Percentiles rank a stretch among this genome's conserved stretches.
phyloP scores from a whole-genome alignment of 768 basidiomycete genomes.

The Termitomyces sp. region DNA sequence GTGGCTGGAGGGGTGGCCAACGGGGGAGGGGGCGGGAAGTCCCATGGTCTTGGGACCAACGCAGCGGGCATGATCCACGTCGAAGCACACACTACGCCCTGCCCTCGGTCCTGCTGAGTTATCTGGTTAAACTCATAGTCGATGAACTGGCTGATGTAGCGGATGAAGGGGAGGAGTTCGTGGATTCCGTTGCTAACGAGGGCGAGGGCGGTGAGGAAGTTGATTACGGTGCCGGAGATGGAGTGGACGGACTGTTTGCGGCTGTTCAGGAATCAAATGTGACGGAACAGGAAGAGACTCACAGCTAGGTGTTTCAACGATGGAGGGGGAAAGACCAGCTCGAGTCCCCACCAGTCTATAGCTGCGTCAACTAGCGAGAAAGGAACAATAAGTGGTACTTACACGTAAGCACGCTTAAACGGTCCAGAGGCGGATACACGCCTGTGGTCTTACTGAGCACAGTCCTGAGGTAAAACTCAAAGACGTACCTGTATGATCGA shows the following conservation, averaged over 20 bases:
- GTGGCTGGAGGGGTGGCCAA: conserved; percentile 16
- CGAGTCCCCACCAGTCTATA: conserved; percentile 89
- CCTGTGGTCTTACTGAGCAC: conserved; percentile 23
- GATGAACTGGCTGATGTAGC: conserved; percentile 75
- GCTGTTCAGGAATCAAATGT: conserved; percentile 30
- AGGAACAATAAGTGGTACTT: conserved; percentile 19
- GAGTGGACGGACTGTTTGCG: conserved; percentile 28
- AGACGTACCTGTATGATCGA: conserved; percentile 56
- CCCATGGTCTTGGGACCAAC: conserved; percentile 75
- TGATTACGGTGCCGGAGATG: conserved; percentile 57
- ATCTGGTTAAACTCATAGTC: conserved; percentile 72
- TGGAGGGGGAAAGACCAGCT: conserved; percentile 69
- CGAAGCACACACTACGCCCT: conserved; percentile 82
- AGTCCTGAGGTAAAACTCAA: background rate
- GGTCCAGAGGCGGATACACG: conserved; percentile 67
- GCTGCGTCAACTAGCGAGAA: background rate
- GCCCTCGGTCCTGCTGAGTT: conserved; percentile 54
- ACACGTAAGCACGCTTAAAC: conserved; percentile 80
- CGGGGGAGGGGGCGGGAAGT: conserved; percentile 45
- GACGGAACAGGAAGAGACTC: conserved; percentile 17
- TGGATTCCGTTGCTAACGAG: conserved; percentile 68
- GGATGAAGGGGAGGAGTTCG: conserved; percentile 80
- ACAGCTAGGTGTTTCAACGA: conserved; percentile 57
- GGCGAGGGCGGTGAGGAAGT: conserved; percentile 69
- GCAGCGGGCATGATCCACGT: conserved; percentile 89